phyloP scores from a whole-genome alignment of 441 rosid genomes.

The Euphorbia celastroides region DNA sequence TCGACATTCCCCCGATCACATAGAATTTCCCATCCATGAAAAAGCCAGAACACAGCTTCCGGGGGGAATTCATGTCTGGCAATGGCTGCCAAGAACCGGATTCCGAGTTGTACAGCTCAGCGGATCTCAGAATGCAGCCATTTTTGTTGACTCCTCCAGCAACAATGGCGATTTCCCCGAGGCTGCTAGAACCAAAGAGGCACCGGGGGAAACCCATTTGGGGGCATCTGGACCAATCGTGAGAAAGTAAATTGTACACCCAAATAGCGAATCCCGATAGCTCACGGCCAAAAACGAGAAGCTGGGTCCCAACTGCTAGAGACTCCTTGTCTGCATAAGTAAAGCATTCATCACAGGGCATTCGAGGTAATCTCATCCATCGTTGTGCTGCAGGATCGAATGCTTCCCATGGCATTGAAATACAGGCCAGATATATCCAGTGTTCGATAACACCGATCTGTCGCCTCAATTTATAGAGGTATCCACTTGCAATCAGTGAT shows the following conservation, averaged over 20 bases:
- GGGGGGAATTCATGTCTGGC: constrained; percentile 41
- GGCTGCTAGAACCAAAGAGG: constrained; percentile 47
- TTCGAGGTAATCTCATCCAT: constrained; percentile 48
- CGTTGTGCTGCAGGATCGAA: constrained; percentile 37
- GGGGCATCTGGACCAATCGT: constrained; percentile 34
- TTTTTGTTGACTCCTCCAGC: constrained; percentile 47
- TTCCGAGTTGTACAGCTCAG: constrained; percentile 45
- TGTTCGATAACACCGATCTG: constrained; percentile 40
- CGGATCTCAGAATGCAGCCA: constrained; percentile 34
- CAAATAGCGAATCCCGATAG: constrained; percentile 36
- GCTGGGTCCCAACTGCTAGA: constrained; percentile 47
- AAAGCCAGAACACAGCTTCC: constrained; percentile 47
- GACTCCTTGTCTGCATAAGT: constrained; percentile 53
- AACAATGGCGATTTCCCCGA: constrained; percentile 40
- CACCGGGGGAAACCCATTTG: constrained; percentile 41
- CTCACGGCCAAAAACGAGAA: constrained; percentile 52
- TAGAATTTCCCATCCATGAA: constrained; percentile 61
- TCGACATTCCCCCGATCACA: constrained; percentile 43
- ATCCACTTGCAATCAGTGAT: constrained; percentile 34
- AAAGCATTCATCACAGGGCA: constrained; percentile 46
- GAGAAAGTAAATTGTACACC: constrained; percentile 19
- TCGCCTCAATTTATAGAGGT: constrained; percentile 36
- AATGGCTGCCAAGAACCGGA: constrained; percentile 32
- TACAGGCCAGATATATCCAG: constrained; percentile 49
- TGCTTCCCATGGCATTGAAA: constrained; percentile 46